phyloP scores from a whole-genome alignment of 1,284 basidiomycete genomes.

The Bjerkandera adusta region DNA sequence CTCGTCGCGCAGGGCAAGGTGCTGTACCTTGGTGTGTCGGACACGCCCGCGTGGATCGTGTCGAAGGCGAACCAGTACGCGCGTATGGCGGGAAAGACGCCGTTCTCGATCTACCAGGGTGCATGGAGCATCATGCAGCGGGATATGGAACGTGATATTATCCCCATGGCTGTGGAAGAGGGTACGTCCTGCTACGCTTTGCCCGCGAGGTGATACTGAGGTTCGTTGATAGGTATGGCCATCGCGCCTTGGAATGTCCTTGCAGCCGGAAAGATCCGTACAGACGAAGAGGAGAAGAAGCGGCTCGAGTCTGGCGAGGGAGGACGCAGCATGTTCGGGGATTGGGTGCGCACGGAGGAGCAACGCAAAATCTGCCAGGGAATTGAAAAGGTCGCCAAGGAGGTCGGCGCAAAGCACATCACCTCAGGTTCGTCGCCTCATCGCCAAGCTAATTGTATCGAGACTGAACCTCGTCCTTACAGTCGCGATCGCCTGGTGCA shows the following conservation, averaged over 20 bases:
- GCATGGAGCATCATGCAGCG: conserved; percentile 47
- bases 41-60: conserved; percentile 58
- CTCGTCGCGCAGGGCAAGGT: conserved; percentile 10
- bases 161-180: conserved; percentile 44
- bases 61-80: conserved; percentile 53
- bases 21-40: conserved; percentile 26
- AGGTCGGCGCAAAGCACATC: conserved; percentile 10
- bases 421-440: conserved; percentile 2
- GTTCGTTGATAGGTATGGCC: conserved; percentile 16
- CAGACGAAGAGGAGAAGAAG: conserved; percentile 26
- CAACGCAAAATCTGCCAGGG: conserved; percentile 7
- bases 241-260: conserved; percentile 33
- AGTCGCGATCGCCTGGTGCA: conserved; percentile 26
- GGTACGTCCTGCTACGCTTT: conserved; percentile 3
- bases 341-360: conserved; percentile 7
- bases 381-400: conserved; percentile 7
- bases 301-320: conserved; percentile 6
- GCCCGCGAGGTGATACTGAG: conserved; percentile 14
- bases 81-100: conserved; percentile 42
- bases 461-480: conserved; percentile 3
- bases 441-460: not conserved
- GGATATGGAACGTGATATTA: conserved; percentile 57
- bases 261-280: conserved; percentile 29
- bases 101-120: conserved; percentile 59
- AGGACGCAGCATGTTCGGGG: not conserved